Base-by-base conservation (phyloP, 2,329 filamentous ascomycete genomes). In the Fusarium avenaceum region DNA sequence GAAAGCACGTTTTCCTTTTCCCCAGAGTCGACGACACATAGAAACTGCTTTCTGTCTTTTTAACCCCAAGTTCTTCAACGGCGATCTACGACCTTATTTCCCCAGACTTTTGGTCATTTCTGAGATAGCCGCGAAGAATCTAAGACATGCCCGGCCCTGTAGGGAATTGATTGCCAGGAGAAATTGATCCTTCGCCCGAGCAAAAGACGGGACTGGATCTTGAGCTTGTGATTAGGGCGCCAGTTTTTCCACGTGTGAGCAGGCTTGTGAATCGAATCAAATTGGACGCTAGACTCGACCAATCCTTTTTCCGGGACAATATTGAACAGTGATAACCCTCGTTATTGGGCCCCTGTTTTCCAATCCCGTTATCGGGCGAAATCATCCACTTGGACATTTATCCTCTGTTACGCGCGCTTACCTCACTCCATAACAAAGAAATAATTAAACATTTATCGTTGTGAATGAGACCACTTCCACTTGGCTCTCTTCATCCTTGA, bases 171-270 rank as follows among this genome's bases (percentile, higher is more conserved):
- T 9, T 17, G 22, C 20, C 42, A 14, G 4, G n/a, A n/a, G 9
- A 5, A 30, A 30, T 30, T 30, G 22, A 42, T 63, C 35, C 39
- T 61, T 51, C 39, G 20, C 53, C 38, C 47, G 20, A 26, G 49
- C 24, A 28, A 35, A 30, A 5, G n/a, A 45, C 58, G 64, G 58
- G 64, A 67, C 65, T 67, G 65, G 51, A 68, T 69, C 65, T 66
- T 67, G 45, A 57, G 65, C 60, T 65, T 39, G 57, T 68, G 65
- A 52, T 69, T 68, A 68, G 65, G 49, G 35, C 48, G 30, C 9
- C 32, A 22, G 35, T 55, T 68, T 55, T 68, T 47, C 65, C 65
- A 67, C 65, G 59, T 69, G 63, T 40, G 39, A 67, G 38, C 43
- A 44, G 24, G 40, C 39, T 38, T 33, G 33, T 39, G 33, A 19